A percentile compares a stretch with the other conserved stretches of the same genome.
Conservation (phyloP, 225 moss, liverwort and hornwort genomes). For the Polytrichum formosum region DNA sequence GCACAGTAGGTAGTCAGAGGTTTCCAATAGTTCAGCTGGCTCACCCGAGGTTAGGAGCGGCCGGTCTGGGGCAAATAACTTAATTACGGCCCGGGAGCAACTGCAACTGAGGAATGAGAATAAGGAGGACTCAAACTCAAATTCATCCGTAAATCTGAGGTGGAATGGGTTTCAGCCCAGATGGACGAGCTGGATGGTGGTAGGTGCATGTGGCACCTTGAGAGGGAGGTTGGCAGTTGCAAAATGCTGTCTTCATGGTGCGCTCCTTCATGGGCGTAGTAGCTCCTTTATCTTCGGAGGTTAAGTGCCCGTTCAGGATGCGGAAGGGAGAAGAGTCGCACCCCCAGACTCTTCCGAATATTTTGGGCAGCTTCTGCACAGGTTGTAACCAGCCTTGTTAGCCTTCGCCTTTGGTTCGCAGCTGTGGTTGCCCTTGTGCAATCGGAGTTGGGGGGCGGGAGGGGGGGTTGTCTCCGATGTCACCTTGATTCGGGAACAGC, state of each 20-base stretch:
- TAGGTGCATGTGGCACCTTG: slow-evolving; percentile 7
- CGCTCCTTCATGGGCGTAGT: too few relatives aligned
- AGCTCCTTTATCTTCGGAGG: slow-evolving; percentile 36
- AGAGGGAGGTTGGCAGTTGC: slow-evolving; percentile 28
- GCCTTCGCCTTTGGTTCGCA: too few relatives aligned
- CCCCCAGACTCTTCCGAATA: slow-evolving; percentile 20
- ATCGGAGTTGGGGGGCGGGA: too few relatives aligned
- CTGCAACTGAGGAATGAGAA: slow-evolving; percentile 19
- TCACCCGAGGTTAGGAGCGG: slow-evolving; percentile 26
- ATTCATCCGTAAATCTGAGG: neutral
- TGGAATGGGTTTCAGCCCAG: neutral
- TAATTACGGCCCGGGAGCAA: slow-evolving; percentile 22
- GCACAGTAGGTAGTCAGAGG: neutral
- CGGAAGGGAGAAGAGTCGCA: slow-evolving; percentile 36
- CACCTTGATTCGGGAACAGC: too few relatives aligned
- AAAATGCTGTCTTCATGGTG: slow-evolving; percentile 10
- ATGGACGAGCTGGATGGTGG: slow-evolving; percentile 24
- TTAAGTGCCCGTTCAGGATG: slow-evolving; percentile 34
- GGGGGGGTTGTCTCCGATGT: too few relatives aligned
- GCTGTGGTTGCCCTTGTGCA: too few relatives aligned
- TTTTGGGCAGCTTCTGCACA: slow-evolving; percentile 6
- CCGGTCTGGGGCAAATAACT: slow-evolving; percentile 20
- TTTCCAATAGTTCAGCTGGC: slow-evolving; percentile 27
- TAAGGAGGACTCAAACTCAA: too few relatives aligned
- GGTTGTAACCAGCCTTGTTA: too few relatives aligned